Conservation (phyloP, 2,329 filamentous ascomycete genomes). For the Alternaria infectoria region DNA sequence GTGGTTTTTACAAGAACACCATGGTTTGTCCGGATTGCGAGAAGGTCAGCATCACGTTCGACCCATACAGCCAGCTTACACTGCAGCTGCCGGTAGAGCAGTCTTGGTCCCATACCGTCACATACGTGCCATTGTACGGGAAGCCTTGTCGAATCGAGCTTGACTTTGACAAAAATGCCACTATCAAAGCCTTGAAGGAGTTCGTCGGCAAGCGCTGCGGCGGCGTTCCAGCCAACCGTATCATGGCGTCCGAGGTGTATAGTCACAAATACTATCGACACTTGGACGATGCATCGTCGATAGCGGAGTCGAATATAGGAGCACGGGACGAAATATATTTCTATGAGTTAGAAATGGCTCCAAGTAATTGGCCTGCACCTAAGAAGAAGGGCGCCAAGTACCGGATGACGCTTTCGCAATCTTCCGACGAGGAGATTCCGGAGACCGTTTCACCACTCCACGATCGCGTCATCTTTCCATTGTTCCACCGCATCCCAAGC, state of each 20-base stretch:
- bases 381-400: slow-evolving; percentile 55
- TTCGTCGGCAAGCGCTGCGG: slow-evolving; percentile 62
- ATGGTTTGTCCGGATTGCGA: slow-evolving; percentile 88
- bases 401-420: slow-evolving; percentile 55
- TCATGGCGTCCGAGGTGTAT: slow-evolving; percentile 86
- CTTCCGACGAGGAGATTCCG: slow-evolving; percentile 55
- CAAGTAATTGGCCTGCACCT: slow-evolving; percentile 75
- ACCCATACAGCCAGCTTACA: slow-evolving; percentile 94
- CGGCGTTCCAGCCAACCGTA: slow-evolving; percentile 60
- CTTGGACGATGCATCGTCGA: slow-evolving; percentile 69
- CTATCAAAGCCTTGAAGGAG: slow-evolving; percentile 71
- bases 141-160: slow-evolving; percentile 74
- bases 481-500: slow-evolving; percentile 65
- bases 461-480: slow-evolving; percentile 72
- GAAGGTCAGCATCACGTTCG: slow-evolving; percentile 98
- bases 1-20: slow-evolving; percentile 95
- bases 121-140: slow-evolving; percentile 78
- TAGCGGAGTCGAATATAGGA: slow-evolving; percentile 74
- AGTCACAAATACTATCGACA: slow-evolving; percentile 85
- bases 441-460: slow-evolving; percentile 66
- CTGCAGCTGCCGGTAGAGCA: slow-evolving; percentile 88
- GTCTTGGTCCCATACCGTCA: slow-evolving; percentile 76
- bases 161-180: slow-evolving; percentile 79
- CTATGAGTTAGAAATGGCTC: slow-evolving; percentile 78
- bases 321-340: slow-evolving; percentile 68